A percentile compares a stretch with the other conserved stretches of the same genome.
phyloP scores from a whole-genome alignment of 2,329 filamentous ascomycete species.

The Arthrocladium fulminans region DNA sequence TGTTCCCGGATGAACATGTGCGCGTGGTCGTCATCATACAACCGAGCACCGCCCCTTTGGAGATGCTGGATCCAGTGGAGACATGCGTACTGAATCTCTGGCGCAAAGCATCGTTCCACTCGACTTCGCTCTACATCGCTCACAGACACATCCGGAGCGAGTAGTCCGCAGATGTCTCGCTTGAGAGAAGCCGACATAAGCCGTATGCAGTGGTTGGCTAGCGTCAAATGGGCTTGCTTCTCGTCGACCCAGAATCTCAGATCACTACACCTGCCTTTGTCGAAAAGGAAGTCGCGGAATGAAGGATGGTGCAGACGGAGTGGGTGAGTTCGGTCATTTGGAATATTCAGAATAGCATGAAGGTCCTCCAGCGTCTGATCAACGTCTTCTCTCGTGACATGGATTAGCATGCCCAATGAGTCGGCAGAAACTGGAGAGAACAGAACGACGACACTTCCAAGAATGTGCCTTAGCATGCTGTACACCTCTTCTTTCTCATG shows the following conservation, averaged over 20 bases:
- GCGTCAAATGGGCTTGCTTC: no score
- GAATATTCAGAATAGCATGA: background rate
- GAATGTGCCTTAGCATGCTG: background rate
- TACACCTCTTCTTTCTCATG: background rate
- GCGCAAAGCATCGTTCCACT: no score
- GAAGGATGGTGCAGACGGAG: background rate
- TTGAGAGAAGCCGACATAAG: no score
- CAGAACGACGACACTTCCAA: background rate
- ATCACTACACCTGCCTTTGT: background rate
- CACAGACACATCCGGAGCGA: no score
- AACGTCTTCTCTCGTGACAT: background rate
- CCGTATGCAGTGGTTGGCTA: no score
- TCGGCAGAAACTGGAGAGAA: background rate
- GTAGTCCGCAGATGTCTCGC: no score
- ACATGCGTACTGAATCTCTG: no score
- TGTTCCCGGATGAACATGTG: no score
- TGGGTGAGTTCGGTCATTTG: background rate
- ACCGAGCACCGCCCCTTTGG: no score
- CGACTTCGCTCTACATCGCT: no score
- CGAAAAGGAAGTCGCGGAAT: background rate
- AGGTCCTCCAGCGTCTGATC: conserved; percentile 1
- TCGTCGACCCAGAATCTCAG: conserved; percentile 1
- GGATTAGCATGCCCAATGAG: background rate
- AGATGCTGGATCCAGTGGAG: no score
- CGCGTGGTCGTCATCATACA: no score